phyloP scores from a whole-genome alignment of 2,329 filamentous ascomycete genomes.

The Dactylellina sp. region DNA sequence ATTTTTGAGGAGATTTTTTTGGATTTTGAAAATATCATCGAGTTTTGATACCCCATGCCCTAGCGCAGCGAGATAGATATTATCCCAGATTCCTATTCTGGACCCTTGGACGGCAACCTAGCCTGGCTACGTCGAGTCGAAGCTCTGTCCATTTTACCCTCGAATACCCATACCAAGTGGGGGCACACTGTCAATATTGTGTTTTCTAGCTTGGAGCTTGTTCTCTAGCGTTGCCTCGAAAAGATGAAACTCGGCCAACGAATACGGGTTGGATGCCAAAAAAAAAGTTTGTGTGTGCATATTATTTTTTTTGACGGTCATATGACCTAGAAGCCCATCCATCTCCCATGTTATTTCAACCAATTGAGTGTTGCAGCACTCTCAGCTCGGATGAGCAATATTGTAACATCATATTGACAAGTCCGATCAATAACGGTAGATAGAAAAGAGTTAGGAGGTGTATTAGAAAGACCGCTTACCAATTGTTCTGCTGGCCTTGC shows the following conservation, averaged over 20 bases:
- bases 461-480: no score
- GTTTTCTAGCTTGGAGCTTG: slow-evolving; percentile 15
- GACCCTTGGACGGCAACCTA: slow-evolving; percentile 45
- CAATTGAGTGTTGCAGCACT: slow-evolving; percentile 2
- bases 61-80: slow-evolving; percentile 2
- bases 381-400: neutral
- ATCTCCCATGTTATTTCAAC: slow-evolving; percentile 8
- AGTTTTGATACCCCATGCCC: slow-evolving; percentile 21
- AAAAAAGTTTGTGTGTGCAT: neutral
- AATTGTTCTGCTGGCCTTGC: neutral
- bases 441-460: neutral
- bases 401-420: no score
- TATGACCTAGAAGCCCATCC: slow-evolving; percentile 17
- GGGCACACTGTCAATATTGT: neutral
- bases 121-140: slow-evolving; percentile 8
- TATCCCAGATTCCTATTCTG: slow-evolving; percentile 43
- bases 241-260: slow-evolving; percentile 10
- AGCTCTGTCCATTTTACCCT: slow-evolving; percentile 11
- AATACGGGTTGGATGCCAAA: neutral
- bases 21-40: neutral
- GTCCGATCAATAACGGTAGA: slow-evolving; percentile 7
- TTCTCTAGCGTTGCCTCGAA: slow-evolving; percentile 24
- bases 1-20: no score
- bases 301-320: slow-evolving; percentile 21
- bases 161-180: slow-evolving; percentile 35